Evolutionary conservation across 1,284 basidiomycete species (phyloP).

Genomic region (Malassezia sympodialis): DNA sequence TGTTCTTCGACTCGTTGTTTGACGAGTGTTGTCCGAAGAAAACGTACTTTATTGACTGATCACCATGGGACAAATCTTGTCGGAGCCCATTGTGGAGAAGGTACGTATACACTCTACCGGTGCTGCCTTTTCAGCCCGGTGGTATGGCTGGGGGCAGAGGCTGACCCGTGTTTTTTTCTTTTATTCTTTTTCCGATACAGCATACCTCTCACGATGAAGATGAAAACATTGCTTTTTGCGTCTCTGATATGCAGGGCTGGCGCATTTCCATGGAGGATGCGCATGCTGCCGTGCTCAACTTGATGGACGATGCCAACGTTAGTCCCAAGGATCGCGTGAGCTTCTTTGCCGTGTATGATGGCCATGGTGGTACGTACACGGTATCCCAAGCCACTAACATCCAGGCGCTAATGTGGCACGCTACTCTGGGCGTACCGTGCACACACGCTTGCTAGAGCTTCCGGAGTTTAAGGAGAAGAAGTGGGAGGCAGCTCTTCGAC

Average conservation of each 20-base stretch:
- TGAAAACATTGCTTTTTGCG: conserved; percentile 66
- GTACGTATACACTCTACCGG: conserved; percentile 14
- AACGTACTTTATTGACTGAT: neutral
- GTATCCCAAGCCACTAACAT: neutral
- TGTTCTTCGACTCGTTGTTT: neutral
- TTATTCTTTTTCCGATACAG: conserved; percentile 52
- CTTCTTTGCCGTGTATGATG: conserved; percentile 96
- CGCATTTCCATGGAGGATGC: conserved; percentile 98
- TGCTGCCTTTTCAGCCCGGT: neutral
- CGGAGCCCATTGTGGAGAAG: conserved; percentile 63
- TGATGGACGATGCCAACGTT: conserved; percentile 23
- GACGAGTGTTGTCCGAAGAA: neutral
- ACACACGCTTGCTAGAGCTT: conserved; percentile 65
- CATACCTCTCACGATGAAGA: conserved; percentile 68
- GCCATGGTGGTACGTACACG: conserved; percentile 74
- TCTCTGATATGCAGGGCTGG: conserved; percentile 99
- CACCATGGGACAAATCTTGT: conserved; percentile 51
- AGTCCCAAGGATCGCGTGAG: conserved; percentile 34
- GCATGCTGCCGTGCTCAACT: conserved; percentile 65
- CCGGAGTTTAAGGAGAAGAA: conserved; percentile 63
- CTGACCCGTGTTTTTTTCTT: neutral
- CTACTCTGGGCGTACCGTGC: conserved; percentile 80
- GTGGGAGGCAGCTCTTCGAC: conserved; percentile 71
- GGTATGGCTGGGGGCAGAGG: neutral
- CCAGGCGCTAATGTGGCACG: conserved; percentile 76